Percentiles rank a stretch among this genome's conserved stretches.
phyloP scores from a whole-genome alignment of 2,329 filamentous ascomycete genomes.

The Trichophaea hybrida region DNA sequence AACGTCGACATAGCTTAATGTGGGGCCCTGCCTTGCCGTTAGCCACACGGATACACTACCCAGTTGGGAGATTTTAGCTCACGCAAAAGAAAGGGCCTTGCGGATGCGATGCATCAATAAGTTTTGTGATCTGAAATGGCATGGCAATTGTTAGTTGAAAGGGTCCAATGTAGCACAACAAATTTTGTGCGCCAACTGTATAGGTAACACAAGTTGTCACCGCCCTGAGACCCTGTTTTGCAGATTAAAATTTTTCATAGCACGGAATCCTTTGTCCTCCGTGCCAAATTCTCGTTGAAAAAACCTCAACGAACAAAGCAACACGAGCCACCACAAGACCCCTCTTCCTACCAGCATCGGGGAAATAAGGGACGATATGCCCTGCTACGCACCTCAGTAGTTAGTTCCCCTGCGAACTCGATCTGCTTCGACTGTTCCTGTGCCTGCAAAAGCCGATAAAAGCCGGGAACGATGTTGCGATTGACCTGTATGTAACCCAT shows the following conservation, averaged over 20 bases:
- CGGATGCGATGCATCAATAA: constrained; percentile 30
- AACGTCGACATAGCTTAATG: constrained; percentile 31
- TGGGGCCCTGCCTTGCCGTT: constrained; percentile 25
- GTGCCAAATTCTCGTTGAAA: no score
- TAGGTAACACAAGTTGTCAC: no score
- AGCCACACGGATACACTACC: background rate
- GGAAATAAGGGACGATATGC: no score
- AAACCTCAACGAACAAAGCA: no score
- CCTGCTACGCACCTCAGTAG: constrained; percentile 43
- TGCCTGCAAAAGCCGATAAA: constrained; percentile 58
- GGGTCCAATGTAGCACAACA: no score
- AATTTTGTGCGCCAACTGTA: no score
- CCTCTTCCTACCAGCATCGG: no score
- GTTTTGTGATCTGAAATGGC: constrained; percentile 26
- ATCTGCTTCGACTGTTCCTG: constrained; percentile 46
- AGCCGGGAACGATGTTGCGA: constrained; percentile 57
- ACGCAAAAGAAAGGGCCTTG: constrained; percentile 27
- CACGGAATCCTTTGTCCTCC: no score
- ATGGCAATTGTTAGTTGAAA: background rate
- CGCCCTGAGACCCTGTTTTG: no score
- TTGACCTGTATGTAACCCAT: constrained; percentile 46
- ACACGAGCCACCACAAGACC: no score
- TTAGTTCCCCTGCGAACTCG: constrained; percentile 46
- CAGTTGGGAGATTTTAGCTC: constrained; percentile 5
- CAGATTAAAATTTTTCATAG: no score